phyloP scores from a whole-genome alignment of 352 stramenopile species.

The Pseudoperonospora humuli region DNA sequence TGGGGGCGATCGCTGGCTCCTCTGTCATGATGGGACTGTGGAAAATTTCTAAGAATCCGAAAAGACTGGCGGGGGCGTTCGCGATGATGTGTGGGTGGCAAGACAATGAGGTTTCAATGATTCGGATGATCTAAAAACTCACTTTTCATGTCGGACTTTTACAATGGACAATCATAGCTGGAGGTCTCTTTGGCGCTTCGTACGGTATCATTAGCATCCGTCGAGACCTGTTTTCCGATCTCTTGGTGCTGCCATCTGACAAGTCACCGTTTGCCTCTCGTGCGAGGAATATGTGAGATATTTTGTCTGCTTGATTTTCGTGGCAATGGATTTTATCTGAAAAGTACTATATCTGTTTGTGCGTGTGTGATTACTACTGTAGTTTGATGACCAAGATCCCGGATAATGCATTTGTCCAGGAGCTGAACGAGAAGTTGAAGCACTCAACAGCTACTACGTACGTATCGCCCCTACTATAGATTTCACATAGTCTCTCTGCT shows the following conservation, averaged over 20 bases:
- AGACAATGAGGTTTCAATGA: not conserved
- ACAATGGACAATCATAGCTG: constrained; percentile 22
- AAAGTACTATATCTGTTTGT: constrained; percentile 2
- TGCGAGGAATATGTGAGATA: constrained; percentile 42
- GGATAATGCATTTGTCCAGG: constrained; percentile 40
- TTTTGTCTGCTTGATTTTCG: no score
- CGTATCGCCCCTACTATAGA: constrained; percentile 1
- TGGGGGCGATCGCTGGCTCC: constrained; percentile 37
- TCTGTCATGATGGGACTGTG: constrained; percentile 27
- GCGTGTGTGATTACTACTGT: not conserved
- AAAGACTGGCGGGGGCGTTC: constrained; percentile 27
- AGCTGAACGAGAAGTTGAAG: constrained; percentile 45
- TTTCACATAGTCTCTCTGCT: not conserved
- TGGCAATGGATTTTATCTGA: not conserved
- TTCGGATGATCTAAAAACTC: not conserved
- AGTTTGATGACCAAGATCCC: constrained; percentile 41
- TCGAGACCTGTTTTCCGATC: constrained; percentile 53
- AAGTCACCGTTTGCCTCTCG: constrained; percentile 54
- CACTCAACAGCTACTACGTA: constrained; percentile 38
- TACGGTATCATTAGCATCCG: constrained; percentile 69
- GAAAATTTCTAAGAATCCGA: constrained; percentile 36
- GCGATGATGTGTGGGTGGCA: constrained; percentile 31
- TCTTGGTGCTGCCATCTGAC: constrained; percentile 55
- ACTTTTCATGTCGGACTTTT: no score
- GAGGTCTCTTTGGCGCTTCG: constrained; percentile 46